Percentiles rank a stretch among this genome's conserved stretches.
Conservation (phyloP, 2,329 filamentous ascomycete genomes). For the Trichophaea hybrida region DNA sequence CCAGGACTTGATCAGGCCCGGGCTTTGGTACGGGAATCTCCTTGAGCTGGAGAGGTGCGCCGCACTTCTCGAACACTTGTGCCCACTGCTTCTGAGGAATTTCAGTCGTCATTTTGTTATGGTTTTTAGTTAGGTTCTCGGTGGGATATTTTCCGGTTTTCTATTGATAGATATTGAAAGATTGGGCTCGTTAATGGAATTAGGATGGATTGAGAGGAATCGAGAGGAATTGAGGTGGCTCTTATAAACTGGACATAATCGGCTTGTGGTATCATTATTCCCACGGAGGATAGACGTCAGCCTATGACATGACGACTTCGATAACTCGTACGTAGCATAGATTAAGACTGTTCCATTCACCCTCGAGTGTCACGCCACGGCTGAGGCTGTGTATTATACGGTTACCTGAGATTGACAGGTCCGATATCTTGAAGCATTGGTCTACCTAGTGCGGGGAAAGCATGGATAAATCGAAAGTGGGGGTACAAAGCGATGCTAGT, state of each 20-base stretch:
- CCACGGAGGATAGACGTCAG: too few relatives aligned
- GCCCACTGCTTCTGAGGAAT: conserved; percentile 83
- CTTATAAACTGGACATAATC: neutral
- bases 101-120: conserved; percentile 24
- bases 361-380: too few relatives aligned
- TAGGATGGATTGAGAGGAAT: neutral
- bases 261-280: neutral
- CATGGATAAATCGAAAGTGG: too few relatives aligned
- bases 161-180: neutral
- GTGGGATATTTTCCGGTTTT: neutral
- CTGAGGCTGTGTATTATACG: too few relatives aligned
- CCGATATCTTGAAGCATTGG: too few relatives aligned
- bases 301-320: too few relatives aligned
- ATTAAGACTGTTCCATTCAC: too few relatives aligned
- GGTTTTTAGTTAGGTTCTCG: neutral
- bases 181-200: neutral
- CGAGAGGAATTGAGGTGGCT: neutral
- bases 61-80: conserved; percentile 71
- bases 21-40: conserved; percentile 69
- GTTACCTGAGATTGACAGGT: too few relatives aligned
- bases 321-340: too few relatives aligned
- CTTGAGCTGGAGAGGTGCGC: conserved; percentile 57
- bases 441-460: too few relatives aligned
- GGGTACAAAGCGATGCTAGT: too few relatives aligned
- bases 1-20: conserved; percentile 75